Percentiles rank a stretch among this genome's conserved stretches.
phyloP scores from a whole-genome alignment of 2,329 filamentous ascomycete species.

The Berkeleyomyces basicola region DNA sequence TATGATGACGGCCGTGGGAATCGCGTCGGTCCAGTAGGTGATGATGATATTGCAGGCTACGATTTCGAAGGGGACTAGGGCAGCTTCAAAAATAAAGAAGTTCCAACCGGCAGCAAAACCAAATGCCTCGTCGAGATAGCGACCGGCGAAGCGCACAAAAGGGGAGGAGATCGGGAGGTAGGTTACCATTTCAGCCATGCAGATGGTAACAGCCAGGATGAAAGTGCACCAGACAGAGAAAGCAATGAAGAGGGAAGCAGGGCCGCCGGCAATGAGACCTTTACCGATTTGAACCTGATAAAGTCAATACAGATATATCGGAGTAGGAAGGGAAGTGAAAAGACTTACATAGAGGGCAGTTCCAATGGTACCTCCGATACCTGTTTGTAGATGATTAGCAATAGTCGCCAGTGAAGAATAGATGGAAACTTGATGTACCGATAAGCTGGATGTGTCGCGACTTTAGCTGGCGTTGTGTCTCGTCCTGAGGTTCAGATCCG shows the following conservation, averaged over 20 bases:
- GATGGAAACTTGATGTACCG: slow-evolving; percentile 4
- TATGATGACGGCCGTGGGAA: slow-evolving; percentile 45
- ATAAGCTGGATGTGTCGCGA: slow-evolving; percentile 42
- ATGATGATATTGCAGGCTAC: slow-evolving; percentile 48
- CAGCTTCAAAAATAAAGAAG: slow-evolving; percentile 55
- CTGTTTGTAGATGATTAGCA: slow-evolving; percentile 17
- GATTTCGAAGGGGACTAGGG: slow-evolving; percentile 50
- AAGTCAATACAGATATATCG: background rate
- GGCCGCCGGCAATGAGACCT: slow-evolving; percentile 41
- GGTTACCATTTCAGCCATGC: slow-evolving; percentile 60
- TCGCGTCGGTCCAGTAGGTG: slow-evolving; percentile 43
- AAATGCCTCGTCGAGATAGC: slow-evolving; percentile 60
- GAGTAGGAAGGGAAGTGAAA: background rate
- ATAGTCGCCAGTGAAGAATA: background rate
- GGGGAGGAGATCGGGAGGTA: slow-evolving; percentile 62
- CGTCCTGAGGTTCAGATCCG: background rate
- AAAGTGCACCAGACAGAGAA: slow-evolving; percentile 45
- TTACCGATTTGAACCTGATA: slow-evolving; percentile 32
- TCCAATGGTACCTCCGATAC: slow-evolving; percentile 48
- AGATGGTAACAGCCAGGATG: slow-evolving; percentile 42
- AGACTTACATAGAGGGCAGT: slow-evolving; percentile 38
- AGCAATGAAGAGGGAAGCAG: slow-evolving; percentile 39
- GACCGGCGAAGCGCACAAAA: slow-evolving; percentile 61
- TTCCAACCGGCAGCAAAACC: slow-evolving; percentile 60
- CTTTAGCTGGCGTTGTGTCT: slow-evolving; percentile 37